phyloP scores from a whole-genome alignment of 305 asterid genomes.

The Fraxinus paxiana region DNA sequence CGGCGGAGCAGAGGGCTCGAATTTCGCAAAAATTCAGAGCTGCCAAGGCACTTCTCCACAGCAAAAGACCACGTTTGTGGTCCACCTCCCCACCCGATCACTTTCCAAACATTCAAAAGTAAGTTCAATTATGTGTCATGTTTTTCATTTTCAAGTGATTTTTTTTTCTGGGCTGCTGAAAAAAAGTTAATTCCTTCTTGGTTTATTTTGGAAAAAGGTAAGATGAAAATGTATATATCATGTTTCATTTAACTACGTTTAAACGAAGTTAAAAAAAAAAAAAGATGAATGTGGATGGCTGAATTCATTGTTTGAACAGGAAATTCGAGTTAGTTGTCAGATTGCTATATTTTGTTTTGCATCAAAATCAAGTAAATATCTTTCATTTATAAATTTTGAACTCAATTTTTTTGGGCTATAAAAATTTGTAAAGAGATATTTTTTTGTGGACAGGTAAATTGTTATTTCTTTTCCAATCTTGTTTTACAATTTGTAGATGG shows the following conservation, averaged over 20 bases:
- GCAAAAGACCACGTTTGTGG: slow-evolving; percentile 57
- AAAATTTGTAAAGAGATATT: neutral
- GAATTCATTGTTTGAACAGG: neutral
- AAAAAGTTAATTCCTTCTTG: neutral
- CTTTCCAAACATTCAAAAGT: slow-evolving; percentile 30
- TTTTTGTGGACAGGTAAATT: neutral
- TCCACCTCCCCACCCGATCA: slow-evolving; percentile 21
- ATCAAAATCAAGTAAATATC: neutral
- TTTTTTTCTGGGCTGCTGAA: neutral
- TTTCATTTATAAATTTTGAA: neutral
- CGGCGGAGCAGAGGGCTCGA: slow-evolving; percentile 77
- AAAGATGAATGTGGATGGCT: neutral
- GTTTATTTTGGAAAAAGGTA: neutral
- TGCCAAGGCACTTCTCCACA: slow-evolving; percentile 78
- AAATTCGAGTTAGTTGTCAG: neutral
- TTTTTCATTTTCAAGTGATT: neutral
- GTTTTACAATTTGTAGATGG: slow-evolving; percentile 19
- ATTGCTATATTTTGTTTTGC: neutral
- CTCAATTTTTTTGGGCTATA: neutral
- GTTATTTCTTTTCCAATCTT: neutral
- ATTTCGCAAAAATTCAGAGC: slow-evolving; percentile 74
- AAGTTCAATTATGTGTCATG: slow-evolving; percentile 9
- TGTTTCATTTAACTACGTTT: neutral
- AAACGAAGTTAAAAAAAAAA: too few species aligned
- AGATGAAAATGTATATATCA: neutral